Conservation (phyloP, 2,329 filamentous ascomycete species). For the Clonostachys solani region DNA sequence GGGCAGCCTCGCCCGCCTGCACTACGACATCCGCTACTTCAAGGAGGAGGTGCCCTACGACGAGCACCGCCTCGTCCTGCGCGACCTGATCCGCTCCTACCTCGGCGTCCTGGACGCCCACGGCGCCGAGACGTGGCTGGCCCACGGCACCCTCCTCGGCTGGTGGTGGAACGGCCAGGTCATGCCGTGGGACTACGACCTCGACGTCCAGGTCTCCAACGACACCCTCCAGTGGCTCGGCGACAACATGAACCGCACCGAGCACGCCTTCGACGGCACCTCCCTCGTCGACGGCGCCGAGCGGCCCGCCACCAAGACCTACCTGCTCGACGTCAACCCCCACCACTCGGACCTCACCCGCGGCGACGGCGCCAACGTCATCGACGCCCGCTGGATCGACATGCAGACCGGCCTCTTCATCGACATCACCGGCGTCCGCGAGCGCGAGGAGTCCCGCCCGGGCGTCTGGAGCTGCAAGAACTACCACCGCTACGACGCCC, state of each 20-base stretch:
- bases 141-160: slow-evolving; percentile 77
- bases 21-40: slow-evolving; percentile 75
- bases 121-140: slow-evolving; percentile 78
- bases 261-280: slow-evolving; percentile 48
- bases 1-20: slow-evolving; percentile 53
- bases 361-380: slow-evolving; percentile 71
- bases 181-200: slow-evolving; percentile 81
- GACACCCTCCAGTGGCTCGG: slow-evolving; percentile 63
- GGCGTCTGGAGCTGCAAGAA: slow-evolving; percentile 80
- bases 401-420: slow-evolving; percentile 72
- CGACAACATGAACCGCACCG: slow-evolving; percentile 64
- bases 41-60: slow-evolving; percentile 57
- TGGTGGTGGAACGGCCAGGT: slow-evolving; percentile 86
- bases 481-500: slow-evolving; percentile 63
- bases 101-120: slow-evolving; percentile 59
- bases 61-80: slow-evolving; percentile 61
- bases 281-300: slow-evolving; percentile 34
- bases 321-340: slow-evolving; percentile 75
- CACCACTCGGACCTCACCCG: slow-evolving; percentile 56
- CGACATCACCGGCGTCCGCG: slow-evolving; percentile 74
- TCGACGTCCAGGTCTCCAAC: slow-evolving; percentile 74
- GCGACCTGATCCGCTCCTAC: slow-evolving; percentile 71
- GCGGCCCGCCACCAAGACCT: slow-evolving; percentile 39
- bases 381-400: slow-evolving; percentile 83
- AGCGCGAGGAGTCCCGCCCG: slow-evolving; percentile 55